Evolutionary conservation across 805 yeast species (phyloP).

Genomic region (Ogataea trehalophila): DNA sequence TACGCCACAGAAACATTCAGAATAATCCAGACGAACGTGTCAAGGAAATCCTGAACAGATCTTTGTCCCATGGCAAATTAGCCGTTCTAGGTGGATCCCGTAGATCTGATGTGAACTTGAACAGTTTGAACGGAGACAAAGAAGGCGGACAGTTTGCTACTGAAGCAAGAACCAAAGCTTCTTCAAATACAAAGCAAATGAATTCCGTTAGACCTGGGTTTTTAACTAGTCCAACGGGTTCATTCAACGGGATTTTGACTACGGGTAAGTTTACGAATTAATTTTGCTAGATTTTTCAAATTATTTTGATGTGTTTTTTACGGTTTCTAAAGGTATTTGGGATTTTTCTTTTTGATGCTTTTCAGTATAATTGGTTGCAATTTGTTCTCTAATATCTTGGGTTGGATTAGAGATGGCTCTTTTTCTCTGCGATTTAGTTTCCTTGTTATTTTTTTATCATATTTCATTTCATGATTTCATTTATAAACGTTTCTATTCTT

Average conservation of each 20-base stretch:
- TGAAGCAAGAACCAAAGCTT: background rate
- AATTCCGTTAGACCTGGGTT: constrained; percentile 6
- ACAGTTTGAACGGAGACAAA: background rate
- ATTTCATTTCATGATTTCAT: too few relatives aligned
- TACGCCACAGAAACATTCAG: constrained; percentile 20
- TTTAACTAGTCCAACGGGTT: constrained; percentile 8
- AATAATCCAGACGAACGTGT: constrained; percentile 25
- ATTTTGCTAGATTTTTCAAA: background rate
- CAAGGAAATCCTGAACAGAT: constrained; percentile 24
- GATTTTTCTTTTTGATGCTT: too few relatives aligned
- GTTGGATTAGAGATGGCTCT: too few relatives aligned
- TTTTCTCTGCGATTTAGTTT: too few relatives aligned
- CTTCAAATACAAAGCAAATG: background rate
- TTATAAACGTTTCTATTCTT: too few relatives aligned
- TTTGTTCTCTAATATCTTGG: too few relatives aligned
- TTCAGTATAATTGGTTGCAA: too few relatives aligned
- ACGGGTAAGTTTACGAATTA: constrained; percentile 18
- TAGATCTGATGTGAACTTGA: constrained; percentile 9
- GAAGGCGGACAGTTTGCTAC: background rate
- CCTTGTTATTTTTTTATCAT: too few relatives aligned
- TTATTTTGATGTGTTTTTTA: background rate
- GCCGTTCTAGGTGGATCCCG: constrained; percentile 9
- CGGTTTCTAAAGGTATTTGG: too few relatives aligned
- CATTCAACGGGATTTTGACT: constrained; percentile 16
- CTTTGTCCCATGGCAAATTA: constrained; percentile 23